Evolutionary conservation across 495 filamentous ascomycete species (phyloP), one percentile per base, ranked within the genome.

Genomic region (Lasiosphaeria hispida): DNA sequence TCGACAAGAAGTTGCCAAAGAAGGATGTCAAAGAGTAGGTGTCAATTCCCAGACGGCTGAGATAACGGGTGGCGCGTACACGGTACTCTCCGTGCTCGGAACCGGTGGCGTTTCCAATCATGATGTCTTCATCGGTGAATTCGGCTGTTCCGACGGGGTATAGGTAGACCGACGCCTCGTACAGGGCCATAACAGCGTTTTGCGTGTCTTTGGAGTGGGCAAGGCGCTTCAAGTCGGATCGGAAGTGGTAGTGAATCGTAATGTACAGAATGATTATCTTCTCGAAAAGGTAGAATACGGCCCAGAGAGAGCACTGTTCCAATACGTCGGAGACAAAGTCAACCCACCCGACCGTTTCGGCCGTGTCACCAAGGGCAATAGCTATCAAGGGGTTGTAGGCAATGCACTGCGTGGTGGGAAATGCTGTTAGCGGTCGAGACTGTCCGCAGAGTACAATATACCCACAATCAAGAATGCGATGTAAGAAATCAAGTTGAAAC

Each of bases 201-300:
- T 91, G 77, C 59, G 87, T 85, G 54, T 79, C 83, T 68, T 92
- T 92, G 23, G 86, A 88, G 38, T 81, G 76, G 48, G 85, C 80
- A 73, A 93, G 89, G 62, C 83, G 82, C 35, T 39, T 53, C 5
- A 73, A 58, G 59, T 87, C 83, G 62, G 90, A 91, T 55, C 91
- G 88, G 67, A 86, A 83, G 69, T 92, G 89, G 66, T 91, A 93
- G 63, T 87, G 86, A 67, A 93, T 87, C n/a, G 86, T 89, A 62
- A 92, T 86, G 34, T 91, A 77, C 69, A 90, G 87, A 36, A 92
- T 84, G 30, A 89, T 63, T 14, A 86, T 63, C 64, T 89, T 90
- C 67, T 91, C 86, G 4, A 70, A 77, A 6, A 90, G 67, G 62
- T 84, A 86, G 49, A 92, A 66, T 17, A 47, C 52, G 3, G 60